phyloP scores from a whole-genome alignment of 1,284 basidiomycete species.

The Sparassis latifolia region DNA sequence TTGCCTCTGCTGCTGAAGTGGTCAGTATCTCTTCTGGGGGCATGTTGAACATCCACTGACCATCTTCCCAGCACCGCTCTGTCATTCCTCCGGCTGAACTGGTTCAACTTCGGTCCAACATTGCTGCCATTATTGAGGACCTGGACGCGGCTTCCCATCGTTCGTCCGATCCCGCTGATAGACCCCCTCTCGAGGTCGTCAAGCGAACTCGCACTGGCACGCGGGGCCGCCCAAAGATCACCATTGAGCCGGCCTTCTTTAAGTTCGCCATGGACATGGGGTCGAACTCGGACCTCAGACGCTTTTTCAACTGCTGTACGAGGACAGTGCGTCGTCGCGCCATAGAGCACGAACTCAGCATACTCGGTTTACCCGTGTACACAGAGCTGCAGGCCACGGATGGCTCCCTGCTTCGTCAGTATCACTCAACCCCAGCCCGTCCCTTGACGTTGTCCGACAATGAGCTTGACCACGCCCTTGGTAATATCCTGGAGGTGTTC shows the following conservation, averaged over 20 bases:
- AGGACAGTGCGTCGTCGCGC: constrained; percentile 25
- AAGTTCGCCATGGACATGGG: constrained; percentile 17
- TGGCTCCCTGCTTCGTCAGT: neutral
- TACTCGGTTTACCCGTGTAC: constrained; percentile 25
- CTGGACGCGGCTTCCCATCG: constrained; percentile 15
- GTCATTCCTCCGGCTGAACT: constrained; percentile 15
- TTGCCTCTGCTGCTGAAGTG: constrained; percentile 6
- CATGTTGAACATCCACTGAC: neutral
- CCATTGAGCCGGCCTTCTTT: constrained; percentile 24
- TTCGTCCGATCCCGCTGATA: constrained; percentile 17
- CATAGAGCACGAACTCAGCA: constrained; percentile 23
- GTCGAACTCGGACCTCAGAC: constrained; percentile 19
- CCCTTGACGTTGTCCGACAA: constrained; percentile 10
- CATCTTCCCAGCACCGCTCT: constrained; percentile 7
- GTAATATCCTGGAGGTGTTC: constrained; percentile 12
- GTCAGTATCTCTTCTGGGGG: constrained; percentile 4
- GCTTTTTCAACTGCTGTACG: constrained; percentile 14
- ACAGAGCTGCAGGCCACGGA: neutral
- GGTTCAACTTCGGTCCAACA: constrained; percentile 9
- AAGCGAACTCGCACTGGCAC: constrained; percentile 11
- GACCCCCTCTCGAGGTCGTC: constrained; percentile 6
- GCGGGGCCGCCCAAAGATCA: constrained; percentile 21
- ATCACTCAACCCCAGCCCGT: neutral
- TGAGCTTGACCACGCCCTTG: constrained; percentile 15
- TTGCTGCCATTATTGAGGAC: constrained; percentile 17